These are phyloP conservation scores for Conticribra guillardii DNA, from an alignment of 108 stramenopile species.

Conservation along the genomic window DNA sequence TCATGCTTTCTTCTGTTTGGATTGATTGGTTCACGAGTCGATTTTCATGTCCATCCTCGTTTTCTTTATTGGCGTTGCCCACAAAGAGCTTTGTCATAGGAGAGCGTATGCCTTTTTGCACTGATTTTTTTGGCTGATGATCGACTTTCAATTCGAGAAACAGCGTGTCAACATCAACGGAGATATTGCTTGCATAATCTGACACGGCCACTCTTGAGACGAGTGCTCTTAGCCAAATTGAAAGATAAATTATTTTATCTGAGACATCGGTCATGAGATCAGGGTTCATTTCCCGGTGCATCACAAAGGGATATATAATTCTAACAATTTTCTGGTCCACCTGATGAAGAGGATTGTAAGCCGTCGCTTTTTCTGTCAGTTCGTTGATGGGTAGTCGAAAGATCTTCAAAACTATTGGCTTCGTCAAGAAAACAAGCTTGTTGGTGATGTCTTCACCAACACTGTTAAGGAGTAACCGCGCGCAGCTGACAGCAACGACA, in stretches of 20 bases:
- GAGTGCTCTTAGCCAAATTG: conserved; percentile 20
- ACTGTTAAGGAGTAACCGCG: conserved; percentile 19
- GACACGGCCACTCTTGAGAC: conserved; percentile 1
- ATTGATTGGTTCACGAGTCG: conserved; percentile 13
- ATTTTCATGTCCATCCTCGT: conserved; percentile 8
- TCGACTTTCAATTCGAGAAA: conserved; percentile 2
- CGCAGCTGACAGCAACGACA: conserved; percentile 31
- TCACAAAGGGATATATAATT: conserved; percentile 31
- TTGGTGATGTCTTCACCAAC: conserved; percentile 16
- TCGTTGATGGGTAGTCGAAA: conserved; percentile 18
- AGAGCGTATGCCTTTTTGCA: background rate
- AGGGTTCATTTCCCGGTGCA: conserved; percentile 23
- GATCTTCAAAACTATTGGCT: conserved; percentile 25
- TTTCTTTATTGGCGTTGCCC: background rate
- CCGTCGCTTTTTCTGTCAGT: conserved; percentile 8
- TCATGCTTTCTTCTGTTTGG: conserved; percentile 20
- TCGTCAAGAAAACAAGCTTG: conserved; percentile 33
- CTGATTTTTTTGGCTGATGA: background rate
- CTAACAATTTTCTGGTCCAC: conserved; percentile 16
- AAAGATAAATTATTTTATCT: conserved; percentile 13
- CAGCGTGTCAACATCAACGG: conserved; percentile 10
- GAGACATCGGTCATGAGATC: conserved; percentile 2
- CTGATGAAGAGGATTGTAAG: conserved; percentile 24
- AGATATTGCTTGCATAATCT: conserved; percentile 6
- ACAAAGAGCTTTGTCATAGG: background rate